Conservation (phyloP, 805 yeast genomes). For the Lachancea waltii region DNA sequence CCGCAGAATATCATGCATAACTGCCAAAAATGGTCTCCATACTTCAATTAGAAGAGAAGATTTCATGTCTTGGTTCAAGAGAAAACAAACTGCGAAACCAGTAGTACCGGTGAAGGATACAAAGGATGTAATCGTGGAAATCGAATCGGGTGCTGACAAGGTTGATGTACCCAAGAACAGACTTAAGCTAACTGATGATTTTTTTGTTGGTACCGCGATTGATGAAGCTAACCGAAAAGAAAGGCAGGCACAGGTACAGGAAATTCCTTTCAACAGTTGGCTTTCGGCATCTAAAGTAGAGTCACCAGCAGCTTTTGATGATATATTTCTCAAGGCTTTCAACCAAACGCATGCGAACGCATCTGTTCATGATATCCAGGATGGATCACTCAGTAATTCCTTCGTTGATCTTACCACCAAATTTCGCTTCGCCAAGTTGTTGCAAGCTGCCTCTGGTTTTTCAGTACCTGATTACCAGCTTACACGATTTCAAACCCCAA, state of each 20-base stretch:
- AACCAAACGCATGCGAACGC: constrained; percentile 1
- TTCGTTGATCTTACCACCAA: constrained; percentile 30
- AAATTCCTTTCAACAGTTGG: constrained; percentile 34
- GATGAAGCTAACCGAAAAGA: constrained; percentile 15
- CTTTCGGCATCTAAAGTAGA: constrained; percentile 21
- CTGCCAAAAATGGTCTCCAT: neutral
- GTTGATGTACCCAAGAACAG: constrained; percentile 13
- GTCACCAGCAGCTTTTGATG: constrained; percentile 24
- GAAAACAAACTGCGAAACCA: constrained; percentile 25
- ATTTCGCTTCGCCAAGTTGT: constrained; percentile 31
- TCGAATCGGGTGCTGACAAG: constrained; percentile 29
- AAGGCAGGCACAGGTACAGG: constrained; percentile 13
- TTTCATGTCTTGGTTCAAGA: constrained; percentile 38
- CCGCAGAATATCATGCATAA: neutral
- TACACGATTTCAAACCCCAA: constrained; percentile 29
- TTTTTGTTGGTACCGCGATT: constrained; percentile 27
- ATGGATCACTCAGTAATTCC: constrained; percentile 15
- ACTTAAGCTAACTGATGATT: constrained; percentile 26
- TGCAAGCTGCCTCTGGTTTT: constrained; percentile 36
- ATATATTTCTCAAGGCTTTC: constrained; percentile 17
- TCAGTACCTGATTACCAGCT: constrained; percentile 35
- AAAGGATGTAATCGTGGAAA: constrained; percentile 32
- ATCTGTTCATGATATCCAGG: constrained; percentile 9
- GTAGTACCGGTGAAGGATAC: constrained; percentile 20
- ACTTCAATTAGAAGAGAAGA: constrained; percentile 14